Evolutionary conservation across 345 rosid species (phyloP), one percentile per base, ranked within the genome.

Genomic region (Heritiera fomes): DNA sequence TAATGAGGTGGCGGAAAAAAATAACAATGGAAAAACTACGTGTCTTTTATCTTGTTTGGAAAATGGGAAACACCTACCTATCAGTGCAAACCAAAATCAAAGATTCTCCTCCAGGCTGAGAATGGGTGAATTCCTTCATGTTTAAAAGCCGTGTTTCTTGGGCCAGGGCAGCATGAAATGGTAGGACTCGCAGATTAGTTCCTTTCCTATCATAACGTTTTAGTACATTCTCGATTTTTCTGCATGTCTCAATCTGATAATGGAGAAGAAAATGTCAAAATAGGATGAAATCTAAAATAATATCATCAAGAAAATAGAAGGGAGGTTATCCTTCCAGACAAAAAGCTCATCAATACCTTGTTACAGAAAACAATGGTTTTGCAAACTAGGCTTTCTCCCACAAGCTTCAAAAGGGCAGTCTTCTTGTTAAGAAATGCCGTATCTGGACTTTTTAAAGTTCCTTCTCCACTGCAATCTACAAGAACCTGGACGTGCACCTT

Each of bases 381-480:
- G 45, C 88, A 45, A 81, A 90, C 96, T 40, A 92, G 89, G 52
- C 62, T 87, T 71, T 86, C 87, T 82, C 87, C 94, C 70, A 83
- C 81, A 20, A 95, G 84, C 90, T 88, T 90, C 82, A 93, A 79
- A 67, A 95, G 94, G 75, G 99, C 94, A 34, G 75, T 70, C 84
- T 91, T 93, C 92, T 95, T 93, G 86, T 91, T 95, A 71, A 75
- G 61, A 83, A 95, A 95, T 23, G 99, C 97, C 10, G 88, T 87
- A 14, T 93, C 94, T 30, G 96, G 87, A 80, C 87, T 77, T 80
- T 83, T 93, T 71, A 86, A 93, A 28, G 90, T 71, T 79, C 77
- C 84, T 59, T 93, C 91, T 83, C 99, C 99, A 74, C 96, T 91
- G 88, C 98, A 95, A 87, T 95, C 98, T 71, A 95, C 84, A 41